These are phyloP conservation scores for Solanum virginianum DNA, from an alignment of 257 asterid genomes.

Conservation along the genomic window DNA sequence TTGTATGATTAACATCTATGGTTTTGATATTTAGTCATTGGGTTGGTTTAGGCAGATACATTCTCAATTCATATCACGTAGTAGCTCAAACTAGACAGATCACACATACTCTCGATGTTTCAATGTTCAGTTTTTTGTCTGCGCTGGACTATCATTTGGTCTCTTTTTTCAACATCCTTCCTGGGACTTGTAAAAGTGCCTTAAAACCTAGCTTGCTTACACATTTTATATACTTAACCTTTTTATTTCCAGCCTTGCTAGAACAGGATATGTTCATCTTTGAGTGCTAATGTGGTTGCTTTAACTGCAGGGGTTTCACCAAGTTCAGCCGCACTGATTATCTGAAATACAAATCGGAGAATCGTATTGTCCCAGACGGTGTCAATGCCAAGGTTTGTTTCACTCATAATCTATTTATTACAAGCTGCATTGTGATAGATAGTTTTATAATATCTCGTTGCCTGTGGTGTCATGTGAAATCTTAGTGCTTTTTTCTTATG, in stretches of 20 bases:
- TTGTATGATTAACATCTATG: background rate
- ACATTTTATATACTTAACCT: background rate
- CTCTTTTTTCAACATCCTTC: background rate
- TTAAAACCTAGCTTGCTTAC: background rate
- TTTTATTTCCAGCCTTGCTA: background rate
- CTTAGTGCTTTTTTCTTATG: background rate
- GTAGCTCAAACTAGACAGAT: background rate
- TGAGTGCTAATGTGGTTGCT: background rate
- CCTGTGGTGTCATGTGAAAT: background rate
- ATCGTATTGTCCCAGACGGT: conserved; percentile 5
- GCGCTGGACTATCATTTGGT: background rate
- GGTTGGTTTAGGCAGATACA: background rate
- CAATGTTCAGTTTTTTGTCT: background rate
- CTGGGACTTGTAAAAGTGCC: background rate
- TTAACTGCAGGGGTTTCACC: conserved; percentile 10
- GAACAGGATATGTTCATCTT: background rate
- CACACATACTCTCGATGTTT: background rate
- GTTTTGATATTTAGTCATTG: background rate
- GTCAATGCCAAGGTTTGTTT: conserved; percentile 13
- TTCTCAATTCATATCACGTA: background rate
- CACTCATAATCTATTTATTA: background rate
- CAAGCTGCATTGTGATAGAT: background rate
- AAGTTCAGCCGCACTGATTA: conserved; percentile 6
- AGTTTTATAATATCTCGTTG: background rate
- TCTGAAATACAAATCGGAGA: conserved; percentile 2